Base-by-base conservation (phyloP, 2,329 filamentous ascomycete species). In the Aspergillus aculeatinus region DNA sequence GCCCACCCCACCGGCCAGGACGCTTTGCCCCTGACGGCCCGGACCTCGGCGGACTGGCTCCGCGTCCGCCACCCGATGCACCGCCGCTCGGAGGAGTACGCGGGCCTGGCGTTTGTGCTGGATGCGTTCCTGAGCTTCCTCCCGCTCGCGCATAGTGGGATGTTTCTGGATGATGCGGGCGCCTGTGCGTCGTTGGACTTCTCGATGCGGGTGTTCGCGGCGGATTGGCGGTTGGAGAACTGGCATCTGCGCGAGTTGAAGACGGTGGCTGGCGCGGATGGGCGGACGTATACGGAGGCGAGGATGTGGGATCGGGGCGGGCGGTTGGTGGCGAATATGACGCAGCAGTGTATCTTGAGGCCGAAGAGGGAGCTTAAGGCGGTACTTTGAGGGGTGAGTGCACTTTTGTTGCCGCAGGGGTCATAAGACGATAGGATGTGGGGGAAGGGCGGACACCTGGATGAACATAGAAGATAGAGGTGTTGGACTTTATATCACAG, bases 111-210 rank as follows among this genome's bases (percentile, higher is more conserved):
- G 6, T 59, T 58, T 10, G 19, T 55, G 9, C 42, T 61, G 35
- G 60, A 61, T 29, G 51, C 48, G 35, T 61, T 63, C 44, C 49
- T 59, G 9, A 60, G 61, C 16, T 62, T 59, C 21, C 23, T 27
- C 4, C 49, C 83, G 42, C 75, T 79, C 21, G 19, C 47, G n/a
- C 55, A 57, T 57, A 51, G 29, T 7, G 19, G 21, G n/a, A 50
- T 42, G 55, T 57, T 57, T n/a, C 29, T 57, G 11, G 55, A 57
- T 1, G 80, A 83, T 42, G 73, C 72, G 0, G 74, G 64, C 6
- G 79, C 81, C 2, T 81, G 77, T 55, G 79, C 77, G 2, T 79
- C 75, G 10, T 65, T 84, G n/a, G 82, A 84, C 63, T 84, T 84
- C 67, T 77, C 82, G 3, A 59, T 84, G 58, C 71, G 82, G 0